These are phyloP conservation scores for Globisporangium barbulae DNA, from an alignment of 352 stramenopile genomes.

Conservation along the genomic window DNA sequence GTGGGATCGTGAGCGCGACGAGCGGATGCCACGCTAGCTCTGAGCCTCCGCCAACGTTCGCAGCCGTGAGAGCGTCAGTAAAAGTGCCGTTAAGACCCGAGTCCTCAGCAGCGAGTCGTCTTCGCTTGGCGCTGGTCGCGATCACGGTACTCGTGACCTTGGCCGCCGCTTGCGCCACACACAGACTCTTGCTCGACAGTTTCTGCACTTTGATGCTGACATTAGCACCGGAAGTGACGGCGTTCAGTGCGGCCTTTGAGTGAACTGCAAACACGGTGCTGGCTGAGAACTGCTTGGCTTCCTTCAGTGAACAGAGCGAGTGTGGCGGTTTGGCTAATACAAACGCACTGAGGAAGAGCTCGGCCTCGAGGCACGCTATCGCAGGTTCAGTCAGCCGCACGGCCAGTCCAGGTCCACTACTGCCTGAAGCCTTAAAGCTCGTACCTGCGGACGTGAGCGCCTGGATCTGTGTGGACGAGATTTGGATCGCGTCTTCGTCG, in stretches of 20 bases:
- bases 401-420: constrained; percentile 12
- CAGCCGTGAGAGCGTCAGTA: not conserved
- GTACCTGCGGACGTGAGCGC: constrained; percentile 35
- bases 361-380: constrained; percentile 36
- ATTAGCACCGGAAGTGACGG: constrained; percentile 12
- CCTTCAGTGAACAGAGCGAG: constrained; percentile 37
- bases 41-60: not conserved
- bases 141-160: constrained; percentile 5
- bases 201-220: constrained; percentile 26
- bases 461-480: constrained; percentile 32
- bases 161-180: constrained; percentile 29
- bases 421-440: constrained; percentile 7
- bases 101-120: not conserved
- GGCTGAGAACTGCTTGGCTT: constrained; percentile 36
- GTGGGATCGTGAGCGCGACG: constrained; percentile 44
- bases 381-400: constrained; percentile 46
- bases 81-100: not conserved
- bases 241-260: constrained; percentile 28
- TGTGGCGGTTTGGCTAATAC: constrained; percentile 34
- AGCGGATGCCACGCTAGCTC: constrained; percentile 35
- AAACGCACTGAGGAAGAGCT: constrained; percentile 54
- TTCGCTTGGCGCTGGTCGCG: constrained; percentile 7
- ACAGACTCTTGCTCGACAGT: constrained; percentile 33
- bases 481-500: constrained; percentile 28
- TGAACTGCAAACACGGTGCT: constrained; percentile 48